Conservation (phyloP, 495 filamentous ascomycete species). For the Jackrogersella minutella region DNA sequence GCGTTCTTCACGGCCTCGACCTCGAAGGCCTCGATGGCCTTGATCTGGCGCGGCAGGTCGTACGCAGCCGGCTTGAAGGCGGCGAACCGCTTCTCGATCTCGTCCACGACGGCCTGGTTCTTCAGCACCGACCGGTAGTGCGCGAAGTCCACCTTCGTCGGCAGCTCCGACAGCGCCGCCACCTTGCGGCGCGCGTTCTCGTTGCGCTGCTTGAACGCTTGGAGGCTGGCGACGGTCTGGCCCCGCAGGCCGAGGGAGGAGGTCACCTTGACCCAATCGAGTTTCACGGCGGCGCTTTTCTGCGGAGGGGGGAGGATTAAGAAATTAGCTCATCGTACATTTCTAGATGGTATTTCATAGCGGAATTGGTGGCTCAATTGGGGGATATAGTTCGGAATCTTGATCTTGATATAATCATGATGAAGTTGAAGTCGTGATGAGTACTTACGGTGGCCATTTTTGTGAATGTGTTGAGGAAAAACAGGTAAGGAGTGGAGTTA, state of each 20-base stretch:
- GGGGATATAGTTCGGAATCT: not conserved
- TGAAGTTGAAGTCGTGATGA: not conserved
- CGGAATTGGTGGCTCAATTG: conserved; percentile 23
- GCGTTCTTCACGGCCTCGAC: conserved; percentile 96
- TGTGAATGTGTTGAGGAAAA: conserved; percentile 63
- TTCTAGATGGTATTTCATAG: not conserved
- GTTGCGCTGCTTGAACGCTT: conserved; percentile 99
- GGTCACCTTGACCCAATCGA: conserved; percentile 96
- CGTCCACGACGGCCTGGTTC: conserved; percentile 91
- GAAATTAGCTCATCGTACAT: conserved; percentile 59
- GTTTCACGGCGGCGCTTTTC: conserved; percentile 98
- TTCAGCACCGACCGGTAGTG: conserved; percentile 91
- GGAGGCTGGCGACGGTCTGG: conserved; percentile 86
- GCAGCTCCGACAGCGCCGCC: conserved; percentile 74
- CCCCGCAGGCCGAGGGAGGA: conserved; percentile 94
- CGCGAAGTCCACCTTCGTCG: conserved; percentile 87
- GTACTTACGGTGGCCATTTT: conserved; percentile 86
- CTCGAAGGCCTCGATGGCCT: conserved; percentile 98
- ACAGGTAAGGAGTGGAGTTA: conserved; percentile 46
- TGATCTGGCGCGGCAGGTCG: conserved; percentile 89
- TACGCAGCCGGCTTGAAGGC: conserved; percentile 89
- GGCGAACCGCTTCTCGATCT: conserved; percentile 94
- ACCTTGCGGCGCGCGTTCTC: conserved; percentile 97
- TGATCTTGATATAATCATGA: not conserved
- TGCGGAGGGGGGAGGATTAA: conserved; percentile 52